Evolutionary conservation across 2,329 filamentous ascomycete genomes (phyloP).

Genomic region (Exophiala dermatitidis): DNA sequence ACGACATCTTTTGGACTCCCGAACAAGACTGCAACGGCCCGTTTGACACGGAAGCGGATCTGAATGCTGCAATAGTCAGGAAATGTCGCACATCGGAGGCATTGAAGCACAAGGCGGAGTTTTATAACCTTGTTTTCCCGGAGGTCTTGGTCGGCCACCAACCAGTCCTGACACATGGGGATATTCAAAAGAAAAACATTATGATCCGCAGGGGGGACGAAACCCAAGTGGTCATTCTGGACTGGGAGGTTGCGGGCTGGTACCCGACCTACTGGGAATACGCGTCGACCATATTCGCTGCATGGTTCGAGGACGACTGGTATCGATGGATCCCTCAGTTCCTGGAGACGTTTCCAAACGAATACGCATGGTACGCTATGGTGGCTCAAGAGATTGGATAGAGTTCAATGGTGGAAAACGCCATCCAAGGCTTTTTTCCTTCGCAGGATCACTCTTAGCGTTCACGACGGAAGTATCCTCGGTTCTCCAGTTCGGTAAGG

Average conservation of each 20-base stretch:
- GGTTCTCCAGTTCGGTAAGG: neutral
- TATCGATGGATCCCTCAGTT: neutral
- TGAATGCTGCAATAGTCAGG: slow-evolving; percentile 28
- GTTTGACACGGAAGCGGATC: slow-evolving; percentile 28
- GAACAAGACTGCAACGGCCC: slow-evolving; percentile 27
- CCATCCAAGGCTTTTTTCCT: neutral
- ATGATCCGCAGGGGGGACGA: neutral
- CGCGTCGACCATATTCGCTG: neutral
- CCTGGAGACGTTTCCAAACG: neutral
- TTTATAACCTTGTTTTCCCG: slow-evolving; percentile 20
- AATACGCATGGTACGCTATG: slow-evolving; percentile 1
- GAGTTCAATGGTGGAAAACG: neutral
- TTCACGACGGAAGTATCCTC: neutral
- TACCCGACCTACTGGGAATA: slow-evolving; percentile 4
- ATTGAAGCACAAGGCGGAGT: slow-evolving; percentile 25
- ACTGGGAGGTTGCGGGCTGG: slow-evolving; percentile 1
- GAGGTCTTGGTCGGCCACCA: neutral
- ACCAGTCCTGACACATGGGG: neutral
- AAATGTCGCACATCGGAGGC: slow-evolving; percentile 27
- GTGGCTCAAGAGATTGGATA: neutral
- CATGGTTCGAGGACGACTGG: slow-evolving; percentile 1
- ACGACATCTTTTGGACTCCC: slow-evolving; percentile 29
- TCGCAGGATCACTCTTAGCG: neutral
- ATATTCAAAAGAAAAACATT: slow-evolving; percentile 1
- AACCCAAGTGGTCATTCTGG: neutral